phyloP scores from a whole-genome alignment of 768 basidiomycete species.

The Sistotremastrum niveocremeum region DNA sequence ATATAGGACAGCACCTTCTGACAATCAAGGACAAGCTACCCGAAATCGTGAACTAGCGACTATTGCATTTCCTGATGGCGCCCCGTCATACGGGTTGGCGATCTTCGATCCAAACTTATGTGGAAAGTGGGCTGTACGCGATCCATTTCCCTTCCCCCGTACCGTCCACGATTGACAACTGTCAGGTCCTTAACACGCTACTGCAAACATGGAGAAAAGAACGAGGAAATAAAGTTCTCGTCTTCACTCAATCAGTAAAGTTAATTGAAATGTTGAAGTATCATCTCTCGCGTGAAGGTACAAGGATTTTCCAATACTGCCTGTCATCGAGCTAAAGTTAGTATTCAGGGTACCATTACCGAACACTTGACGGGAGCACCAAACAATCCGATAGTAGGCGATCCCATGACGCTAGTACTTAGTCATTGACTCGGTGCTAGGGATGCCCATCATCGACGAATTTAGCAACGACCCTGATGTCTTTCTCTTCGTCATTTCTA shows the following conservation, averaged over 20 bases:
- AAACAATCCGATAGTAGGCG: constrained; percentile 50
- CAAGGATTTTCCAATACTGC: constrained; percentile 7
- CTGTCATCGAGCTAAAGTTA: no score
- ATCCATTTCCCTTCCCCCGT: not conserved
- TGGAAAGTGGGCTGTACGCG: constrained; percentile 74
- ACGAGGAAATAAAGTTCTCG: constrained; percentile 66
- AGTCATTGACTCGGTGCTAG: no score
- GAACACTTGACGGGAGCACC: constrained; percentile 72
- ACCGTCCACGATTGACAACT: not conserved
- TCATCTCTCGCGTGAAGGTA: constrained; percentile 49
- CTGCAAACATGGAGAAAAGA: constrained; percentile 57
- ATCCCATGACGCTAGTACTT: no score
- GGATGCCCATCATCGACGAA: constrained; percentile 75
- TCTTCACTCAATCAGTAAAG: constrained; percentile 90
- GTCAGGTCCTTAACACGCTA: constrained; percentile 50
- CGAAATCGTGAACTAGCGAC: constrained; percentile 50
- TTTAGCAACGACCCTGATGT: constrained; percentile 65
- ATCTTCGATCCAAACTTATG: constrained; percentile 56
- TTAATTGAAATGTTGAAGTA: constrained; percentile 75
- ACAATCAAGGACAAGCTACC: constrained; percentile 53
- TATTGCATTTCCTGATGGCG: constrained; percentile 48
- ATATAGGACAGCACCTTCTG: constrained; percentile 63
- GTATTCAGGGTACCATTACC: constrained; percentile 41
- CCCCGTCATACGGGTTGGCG: constrained; percentile 48
- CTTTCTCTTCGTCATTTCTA: constrained; percentile 81